Conservation (phyloP, 164 flowering plant genomes). For the Vitis rotundifolia region DNA sequence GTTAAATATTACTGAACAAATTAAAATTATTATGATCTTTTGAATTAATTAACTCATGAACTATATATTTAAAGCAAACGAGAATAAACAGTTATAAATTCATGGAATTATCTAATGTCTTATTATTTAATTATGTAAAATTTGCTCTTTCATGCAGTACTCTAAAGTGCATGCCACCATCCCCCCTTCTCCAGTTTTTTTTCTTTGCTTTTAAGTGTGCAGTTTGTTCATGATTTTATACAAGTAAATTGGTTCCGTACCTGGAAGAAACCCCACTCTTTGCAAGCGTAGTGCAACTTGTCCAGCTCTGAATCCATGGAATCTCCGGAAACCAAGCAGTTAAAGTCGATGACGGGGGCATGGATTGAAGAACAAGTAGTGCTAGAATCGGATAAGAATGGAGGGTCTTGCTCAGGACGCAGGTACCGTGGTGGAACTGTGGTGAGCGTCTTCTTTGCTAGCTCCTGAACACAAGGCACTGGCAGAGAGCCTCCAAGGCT, state of each 20-base stretch:
- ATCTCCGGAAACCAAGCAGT: conserved; percentile 5
- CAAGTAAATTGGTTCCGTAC: conserved; percentile 5
- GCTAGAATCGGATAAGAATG: neutral
- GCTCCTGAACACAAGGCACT: conserved; percentile 30
- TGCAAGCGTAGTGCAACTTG: conserved; percentile 34
- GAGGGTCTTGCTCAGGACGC: conserved; percentile 21
- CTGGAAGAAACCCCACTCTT: conserved; percentile 50
- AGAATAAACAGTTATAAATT: too few species aligned
- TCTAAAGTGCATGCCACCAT: too few species aligned
- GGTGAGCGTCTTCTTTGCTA: conserved; percentile 13
- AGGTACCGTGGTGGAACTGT: conserved; percentile 20
- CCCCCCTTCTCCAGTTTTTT: neutral
- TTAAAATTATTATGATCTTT: too few species aligned
- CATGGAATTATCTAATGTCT: too few species aligned
- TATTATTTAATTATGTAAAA: too few species aligned
- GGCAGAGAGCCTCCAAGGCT: conserved; percentile 13
- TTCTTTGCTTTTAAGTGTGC: too few species aligned
- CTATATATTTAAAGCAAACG: too few species aligned
- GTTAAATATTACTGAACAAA: neutral
- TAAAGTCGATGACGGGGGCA: conserved; percentile 32
- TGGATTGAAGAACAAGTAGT: neutral
- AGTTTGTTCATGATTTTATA: too few species aligned
- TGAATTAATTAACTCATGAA: neutral
- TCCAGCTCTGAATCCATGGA: conserved; percentile 19
- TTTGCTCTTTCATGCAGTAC: too few species aligned